Evolutionary conservation across 441 rosid species (phyloP).

Genomic region (Mallotus japonicus): DNA sequence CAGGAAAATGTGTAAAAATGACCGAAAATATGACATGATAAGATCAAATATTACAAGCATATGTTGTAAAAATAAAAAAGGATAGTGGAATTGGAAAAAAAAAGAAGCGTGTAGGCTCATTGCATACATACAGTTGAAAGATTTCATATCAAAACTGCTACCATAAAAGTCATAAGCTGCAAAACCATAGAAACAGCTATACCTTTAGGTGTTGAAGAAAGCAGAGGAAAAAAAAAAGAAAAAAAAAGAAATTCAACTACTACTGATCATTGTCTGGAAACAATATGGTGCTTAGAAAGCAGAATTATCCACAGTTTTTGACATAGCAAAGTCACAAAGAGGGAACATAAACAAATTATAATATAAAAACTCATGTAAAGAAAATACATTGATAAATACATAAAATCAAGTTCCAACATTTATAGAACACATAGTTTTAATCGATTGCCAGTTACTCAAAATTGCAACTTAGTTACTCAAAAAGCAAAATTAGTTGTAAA

Average conservation of each 20-base stretch:
- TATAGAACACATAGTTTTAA: neutral
- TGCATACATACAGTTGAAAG: neutral
- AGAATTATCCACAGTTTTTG: neutral
- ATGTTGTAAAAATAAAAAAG: too few species aligned
- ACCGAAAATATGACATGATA: too few species aligned
- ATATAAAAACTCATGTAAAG: too few species aligned
- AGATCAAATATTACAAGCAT: too few species aligned
- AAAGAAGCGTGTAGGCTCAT: too few species aligned
- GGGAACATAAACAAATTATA: neutral
- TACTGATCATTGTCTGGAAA: neutral
- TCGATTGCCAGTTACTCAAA: neutral
- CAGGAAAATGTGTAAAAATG: too few species aligned
- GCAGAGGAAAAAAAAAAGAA: neutral
- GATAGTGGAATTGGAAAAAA: too few species aligned
- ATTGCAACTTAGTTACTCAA: neutral
- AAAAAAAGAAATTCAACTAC: neutral
- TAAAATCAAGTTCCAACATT: neutral
- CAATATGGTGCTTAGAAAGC: neutral
- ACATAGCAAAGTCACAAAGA: neutral
- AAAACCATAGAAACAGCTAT: neutral
- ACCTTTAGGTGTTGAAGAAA: neutral
- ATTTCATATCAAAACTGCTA: neutral
- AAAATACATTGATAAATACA: too few species aligned
- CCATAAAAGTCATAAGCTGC: neutral
- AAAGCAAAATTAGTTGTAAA: neutral